phyloP scores from a whole-genome alignment of 2,329 filamentous ascomycete species.

The Elsinoe ampelina region DNA sequence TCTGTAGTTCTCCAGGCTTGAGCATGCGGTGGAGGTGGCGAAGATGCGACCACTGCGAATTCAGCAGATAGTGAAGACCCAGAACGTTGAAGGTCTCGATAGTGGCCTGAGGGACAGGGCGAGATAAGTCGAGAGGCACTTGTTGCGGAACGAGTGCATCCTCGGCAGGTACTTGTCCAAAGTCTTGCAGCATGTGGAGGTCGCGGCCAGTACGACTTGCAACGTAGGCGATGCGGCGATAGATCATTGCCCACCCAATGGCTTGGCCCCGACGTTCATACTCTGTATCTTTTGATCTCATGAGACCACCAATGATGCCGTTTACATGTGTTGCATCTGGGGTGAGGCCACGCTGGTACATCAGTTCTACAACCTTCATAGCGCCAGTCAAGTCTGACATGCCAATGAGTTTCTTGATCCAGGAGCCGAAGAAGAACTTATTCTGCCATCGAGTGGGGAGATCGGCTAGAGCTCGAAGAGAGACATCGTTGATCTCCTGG shows the following conservation, averaged over 20 bases:
- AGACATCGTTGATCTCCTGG: constrained; percentile 39
- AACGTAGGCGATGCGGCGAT: constrained; percentile 43
- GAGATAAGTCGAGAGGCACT: constrained; percentile 20
- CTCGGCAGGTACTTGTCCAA: background rate
- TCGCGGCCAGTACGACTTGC: background rate
- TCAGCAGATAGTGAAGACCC: constrained; percentile 60
- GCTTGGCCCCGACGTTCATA: constrained; percentile 50
- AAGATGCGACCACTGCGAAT: constrained; percentile 49
- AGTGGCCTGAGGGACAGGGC: constrained; percentile 50
- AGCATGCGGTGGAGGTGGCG: constrained; percentile 55
- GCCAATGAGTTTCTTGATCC: constrained; percentile 75
- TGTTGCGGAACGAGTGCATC: background rate
- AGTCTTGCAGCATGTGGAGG: background rate
- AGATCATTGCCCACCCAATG: constrained; percentile 69
- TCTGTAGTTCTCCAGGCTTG: constrained; percentile 52
- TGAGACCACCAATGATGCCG: constrained; percentile 68
- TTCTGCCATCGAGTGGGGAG: constrained; percentile 52
- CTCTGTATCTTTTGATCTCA: constrained; percentile 48
- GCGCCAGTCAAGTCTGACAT: constrained; percentile 53
- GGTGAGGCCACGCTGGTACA: constrained; percentile 58
- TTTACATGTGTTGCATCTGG: constrained; percentile 71
- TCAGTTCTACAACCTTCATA: constrained; percentile 62
- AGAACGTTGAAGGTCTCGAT: constrained; percentile 71
- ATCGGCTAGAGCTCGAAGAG: constrained; percentile 40
- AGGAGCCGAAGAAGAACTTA: constrained; percentile 77